A percentile compares a stretch with the other conserved stretches of the same genome.
phyloP scores from a whole-genome alignment of 495 filamentous ascomycete genomes.

The Acidomyces sp. region DNA sequence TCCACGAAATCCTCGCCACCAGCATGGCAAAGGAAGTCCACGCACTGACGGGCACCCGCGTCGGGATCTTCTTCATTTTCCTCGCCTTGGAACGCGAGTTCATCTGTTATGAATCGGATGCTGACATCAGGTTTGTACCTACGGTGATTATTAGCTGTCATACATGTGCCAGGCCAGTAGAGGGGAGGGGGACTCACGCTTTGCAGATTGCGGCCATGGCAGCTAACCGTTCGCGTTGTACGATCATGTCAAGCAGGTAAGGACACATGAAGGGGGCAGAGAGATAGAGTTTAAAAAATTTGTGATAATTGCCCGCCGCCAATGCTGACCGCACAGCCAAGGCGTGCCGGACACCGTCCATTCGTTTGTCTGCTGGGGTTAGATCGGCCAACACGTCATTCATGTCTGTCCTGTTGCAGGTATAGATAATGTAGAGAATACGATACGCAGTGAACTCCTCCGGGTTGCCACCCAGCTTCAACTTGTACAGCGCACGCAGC shows the following conservation, averaged over 20 bases:
- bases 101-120: slow-evolving; percentile 84
- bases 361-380: slow-evolving; percentile 86
- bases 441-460: slow-evolving; percentile 98
- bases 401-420: slow-evolving; percentile 94
- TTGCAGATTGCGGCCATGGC: slow-evolving; percentile 83
- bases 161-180: not conserved
- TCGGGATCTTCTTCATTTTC: slow-evolving; percentile 39
- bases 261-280: slow-evolving; percentile 94
- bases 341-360: slow-evolving; percentile 76
- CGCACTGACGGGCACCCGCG: slow-evolving; percentile 33
- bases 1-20: slow-evolving; percentile 62
- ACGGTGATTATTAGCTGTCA: slow-evolving; percentile 27
- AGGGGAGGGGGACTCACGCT: slow-evolving; percentile 54
- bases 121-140: slow-evolving; percentile 87
- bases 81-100: slow-evolving; percentile 89
- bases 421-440: slow-evolving; percentile 99
- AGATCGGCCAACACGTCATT: slow-evolving; percentile 96
- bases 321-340: slow-evolving; percentile 80
- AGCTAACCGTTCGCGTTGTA: slow-evolving; percentile 79
- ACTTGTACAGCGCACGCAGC: slow-evolving; percentile 75
- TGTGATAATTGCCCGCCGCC: slow-evolving; percentile 90
- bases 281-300: slow-evolving; percentile 79
- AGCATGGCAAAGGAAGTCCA: slow-evolving; percentile 73
- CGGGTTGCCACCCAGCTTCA: slow-evolving; percentile 76
- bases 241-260: slow-evolving; percentile 98